Evolutionary conservation across 306 rosid genomes (phyloP).

Genomic region (Quercus bicolor): DNA sequence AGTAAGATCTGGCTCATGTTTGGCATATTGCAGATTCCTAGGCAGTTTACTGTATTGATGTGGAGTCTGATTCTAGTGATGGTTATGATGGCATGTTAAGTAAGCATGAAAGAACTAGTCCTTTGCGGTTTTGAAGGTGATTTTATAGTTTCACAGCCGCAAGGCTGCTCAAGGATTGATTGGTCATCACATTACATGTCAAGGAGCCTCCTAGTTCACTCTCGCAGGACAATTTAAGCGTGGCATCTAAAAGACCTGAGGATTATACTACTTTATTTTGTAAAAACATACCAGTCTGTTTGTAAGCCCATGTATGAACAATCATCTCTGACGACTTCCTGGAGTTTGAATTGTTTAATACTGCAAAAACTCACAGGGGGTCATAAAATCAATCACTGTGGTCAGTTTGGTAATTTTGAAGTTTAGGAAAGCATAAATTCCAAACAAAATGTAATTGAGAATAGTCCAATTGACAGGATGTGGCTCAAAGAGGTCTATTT

Average conservation of each 20-base stretch:
- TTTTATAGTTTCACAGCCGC: not conserved
- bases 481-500: too few species aligned
- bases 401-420: too few species aligned
- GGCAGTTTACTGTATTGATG: not conserved
- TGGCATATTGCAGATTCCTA: not conserved
- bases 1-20: not conserved
- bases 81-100: not conserved
- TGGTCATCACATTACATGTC: not conserved
- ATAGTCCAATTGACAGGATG: too few species aligned
- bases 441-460: too few species aligned
- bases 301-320: not conserved
- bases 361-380: not conserved
- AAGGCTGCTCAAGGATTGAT: not conserved
- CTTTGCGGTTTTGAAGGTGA: not conserved
- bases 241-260: not conserved
- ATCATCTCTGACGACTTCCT: not conserved
- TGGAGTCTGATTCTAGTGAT: not conserved
- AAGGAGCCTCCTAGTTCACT: not conserved
- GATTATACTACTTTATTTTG: not conserved
- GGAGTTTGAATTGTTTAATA: not conserved
- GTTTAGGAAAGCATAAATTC: too few species aligned
- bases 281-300: not conserved
- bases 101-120: not conserved
- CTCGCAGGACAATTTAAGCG: not conserved
- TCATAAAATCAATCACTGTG: too few species aligned